A percentile compares a stretch with the other conserved stretches of the same genome.
Evolutionary conservation across 1,139 yeast species (phyloP).

Genomic region (Yamadazyma kanchanaburiensis): DNA sequence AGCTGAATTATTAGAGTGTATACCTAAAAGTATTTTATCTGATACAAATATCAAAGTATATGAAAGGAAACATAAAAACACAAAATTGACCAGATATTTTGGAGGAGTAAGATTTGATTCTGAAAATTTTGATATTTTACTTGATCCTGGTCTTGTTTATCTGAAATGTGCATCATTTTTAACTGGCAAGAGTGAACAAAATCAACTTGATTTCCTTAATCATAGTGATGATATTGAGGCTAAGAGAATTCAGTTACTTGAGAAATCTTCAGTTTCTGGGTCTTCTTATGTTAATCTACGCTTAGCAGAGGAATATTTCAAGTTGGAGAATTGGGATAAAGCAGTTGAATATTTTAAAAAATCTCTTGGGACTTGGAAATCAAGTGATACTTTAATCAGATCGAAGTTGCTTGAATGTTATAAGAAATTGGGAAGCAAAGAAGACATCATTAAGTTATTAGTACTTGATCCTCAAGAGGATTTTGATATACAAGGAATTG

Average conservation of each 20-base stretch:
- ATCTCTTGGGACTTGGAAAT: slow-evolving; percentile 5
- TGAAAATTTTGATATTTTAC: slow-evolving; percentile 24
- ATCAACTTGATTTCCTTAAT: slow-evolving; percentile 11
- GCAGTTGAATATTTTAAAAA: slow-evolving; percentile 38
- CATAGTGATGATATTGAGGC: slow-evolving; percentile 1
- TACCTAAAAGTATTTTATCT: slow-evolving; percentile 43
- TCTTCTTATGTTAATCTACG: slow-evolving; percentile 31
- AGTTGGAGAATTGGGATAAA: slow-evolving; percentile 14
- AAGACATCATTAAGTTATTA: slow-evolving; percentile 1
- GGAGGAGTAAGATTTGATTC: slow-evolving; percentile 36
- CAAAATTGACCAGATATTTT: slow-evolving; percentile 15
- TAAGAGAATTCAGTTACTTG: slow-evolving; percentile 7
- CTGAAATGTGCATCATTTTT: slow-evolving; percentile 19
- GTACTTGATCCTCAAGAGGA: neutral
- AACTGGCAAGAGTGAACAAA: neutral
- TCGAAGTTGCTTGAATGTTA: slow-evolving; percentile 7
- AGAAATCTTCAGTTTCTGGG: slow-evolving; percentile 8
- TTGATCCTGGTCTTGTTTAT: slow-evolving; percentile 28
- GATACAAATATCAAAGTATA: slow-evolving; percentile 12
- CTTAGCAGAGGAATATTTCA: slow-evolving; percentile 46
- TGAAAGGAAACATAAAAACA: slow-evolving; percentile 9
- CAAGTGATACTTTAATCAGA: slow-evolving; percentile 3
- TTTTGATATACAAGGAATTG: neutral
- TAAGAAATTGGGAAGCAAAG: slow-evolving; percentile 2
- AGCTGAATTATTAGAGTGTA: slow-evolving; percentile 48